Conservation (phyloP, 768 basidiomycete species). For the Tulasnella sp. region DNA sequence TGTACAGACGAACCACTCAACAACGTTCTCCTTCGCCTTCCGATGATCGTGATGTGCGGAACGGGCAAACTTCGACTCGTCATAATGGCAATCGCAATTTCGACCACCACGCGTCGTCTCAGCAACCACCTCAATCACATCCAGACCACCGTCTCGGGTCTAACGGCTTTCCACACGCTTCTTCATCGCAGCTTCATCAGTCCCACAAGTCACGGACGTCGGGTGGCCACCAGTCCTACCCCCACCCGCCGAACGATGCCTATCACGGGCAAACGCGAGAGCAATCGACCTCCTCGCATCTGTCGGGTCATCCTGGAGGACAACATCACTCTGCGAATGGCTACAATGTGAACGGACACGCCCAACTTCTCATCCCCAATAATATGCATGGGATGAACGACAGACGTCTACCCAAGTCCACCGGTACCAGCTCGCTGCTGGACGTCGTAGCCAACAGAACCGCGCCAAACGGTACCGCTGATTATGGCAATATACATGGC, state of each 20-base stretch:
- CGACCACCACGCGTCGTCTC: background rate
- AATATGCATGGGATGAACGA: background rate
- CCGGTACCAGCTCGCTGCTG: conserved; percentile 12
- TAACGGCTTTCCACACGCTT: background rate
- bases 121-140: background rate
- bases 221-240: background rate
- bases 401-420: conserved; percentile 1
- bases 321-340: too few relatives aligned
- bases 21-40: conserved; percentile 5
- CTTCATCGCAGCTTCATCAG: background rate
- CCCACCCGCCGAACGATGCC: background rate
- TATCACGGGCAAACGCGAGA: background rate
- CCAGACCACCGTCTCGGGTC: background rate
- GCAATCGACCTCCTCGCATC: background rate
- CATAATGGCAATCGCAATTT: background rate
- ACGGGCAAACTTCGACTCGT: too few relatives aligned
- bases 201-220: background rate
- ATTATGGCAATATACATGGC: background rate
- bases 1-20: background rate
- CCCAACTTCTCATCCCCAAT: background rate
- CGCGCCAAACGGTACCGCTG: background rate
- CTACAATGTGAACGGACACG: too few relatives aligned
- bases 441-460: conserved; percentile 17
- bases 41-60: too few relatives aligned
- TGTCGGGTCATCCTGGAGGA: too few relatives aligned